Percentiles rank a stretch among this genome's conserved stretches.
These are phyloP conservation scores for Trichoderma sp. DNA, from an alignment of 2,329 filamentous ascomycete species.

Conservation along the genomic window DNA sequence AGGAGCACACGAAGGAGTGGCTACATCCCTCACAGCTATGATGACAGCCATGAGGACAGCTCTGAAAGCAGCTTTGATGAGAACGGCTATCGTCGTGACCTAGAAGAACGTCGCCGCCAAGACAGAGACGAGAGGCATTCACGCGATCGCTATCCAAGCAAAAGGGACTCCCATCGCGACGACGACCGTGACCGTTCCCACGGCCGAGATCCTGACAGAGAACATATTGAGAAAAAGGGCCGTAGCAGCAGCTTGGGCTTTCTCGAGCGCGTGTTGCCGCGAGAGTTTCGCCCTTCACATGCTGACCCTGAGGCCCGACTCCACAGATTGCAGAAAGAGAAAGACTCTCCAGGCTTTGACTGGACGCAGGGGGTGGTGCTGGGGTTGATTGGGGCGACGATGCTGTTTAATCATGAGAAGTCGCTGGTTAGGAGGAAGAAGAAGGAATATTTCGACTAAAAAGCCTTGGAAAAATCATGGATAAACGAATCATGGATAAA, in stretches of 20 bases:
- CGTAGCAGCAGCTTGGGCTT: neutral
- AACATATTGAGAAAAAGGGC: neutral
- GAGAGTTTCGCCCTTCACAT: constrained; percentile 8
- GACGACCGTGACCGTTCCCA: neutral
- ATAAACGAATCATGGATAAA: neutral
- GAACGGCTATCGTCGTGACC: neutral
- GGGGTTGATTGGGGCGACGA: constrained; percentile 27
- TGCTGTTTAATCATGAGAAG: constrained; percentile 27
- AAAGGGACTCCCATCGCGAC: neutral
- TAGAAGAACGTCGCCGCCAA: neutral
- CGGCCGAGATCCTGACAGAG: neutral
- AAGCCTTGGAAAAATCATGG: neutral
- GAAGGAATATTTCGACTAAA: constrained; percentile 15
- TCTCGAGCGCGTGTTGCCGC: neutral
- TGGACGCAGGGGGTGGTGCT: constrained; percentile 27
- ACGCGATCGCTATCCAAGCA: neutral
- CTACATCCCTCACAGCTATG: too few species aligned
- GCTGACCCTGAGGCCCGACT: constrained; percentile 22
- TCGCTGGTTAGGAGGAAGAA: constrained; percentile 19
- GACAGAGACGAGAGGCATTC: neutral
- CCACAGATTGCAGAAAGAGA: constrained; percentile 19
- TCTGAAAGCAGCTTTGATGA: neutral
- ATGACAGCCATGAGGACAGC: neutral
- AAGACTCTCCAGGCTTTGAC: constrained; percentile 27
- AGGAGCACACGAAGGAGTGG: neutral